Evolutionary conservation across 495 filamentous ascomycete species (phyloP), one percentile per base, ranked within the genome.

Genomic region (Penicillium salamii): DNA sequence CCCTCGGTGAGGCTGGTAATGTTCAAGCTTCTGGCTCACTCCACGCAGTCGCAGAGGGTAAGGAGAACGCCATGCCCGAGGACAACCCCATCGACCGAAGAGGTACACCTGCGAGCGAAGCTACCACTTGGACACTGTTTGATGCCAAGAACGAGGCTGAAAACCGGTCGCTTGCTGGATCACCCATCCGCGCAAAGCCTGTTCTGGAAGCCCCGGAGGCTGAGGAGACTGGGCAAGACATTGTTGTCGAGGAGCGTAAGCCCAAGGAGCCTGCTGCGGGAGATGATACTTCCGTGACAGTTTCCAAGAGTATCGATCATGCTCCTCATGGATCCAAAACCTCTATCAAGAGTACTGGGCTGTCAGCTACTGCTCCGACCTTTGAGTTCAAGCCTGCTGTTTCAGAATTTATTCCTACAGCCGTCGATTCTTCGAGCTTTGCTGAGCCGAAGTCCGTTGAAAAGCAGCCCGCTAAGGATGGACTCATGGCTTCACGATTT

Each of bases 341-440:
- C 28, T 50, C 53, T 12, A 13, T 41, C 20, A 71, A 66, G 43
- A 62, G 45, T 34, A 52, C 60, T 7, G 46, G 55, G 12, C 74
- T 91, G 19, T 89, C 86, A 29, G 81, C 87, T 24, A 76, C 80
- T 1, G 86, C 87, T 2, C 81, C 78, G 59, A 74, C 84, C 4
- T 91, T 90, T 57, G 77, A 78, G 68, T 74, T 86, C 76, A 69
- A 78, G 68, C 58, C 78, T 46, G 57, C 71, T 71, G 58, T 76
- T 44, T 59, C 66, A 23, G 63, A 71, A n/a, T 68, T 80, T 24
- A 72, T 75, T 7, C 69, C 78, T 14, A 54, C 69, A 23, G 57
- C 64, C 7, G 68, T 73, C 29, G 66, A 80, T 42, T 59, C 69
- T 33, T 67, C 70, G 23, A 67, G 60, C 33, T 70, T 71, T 54